These are phyloP conservation scores for Phaseolus lunatus DNA, from an alignment of 306 rosid genomes.

Conservation along the genomic window DNA sequence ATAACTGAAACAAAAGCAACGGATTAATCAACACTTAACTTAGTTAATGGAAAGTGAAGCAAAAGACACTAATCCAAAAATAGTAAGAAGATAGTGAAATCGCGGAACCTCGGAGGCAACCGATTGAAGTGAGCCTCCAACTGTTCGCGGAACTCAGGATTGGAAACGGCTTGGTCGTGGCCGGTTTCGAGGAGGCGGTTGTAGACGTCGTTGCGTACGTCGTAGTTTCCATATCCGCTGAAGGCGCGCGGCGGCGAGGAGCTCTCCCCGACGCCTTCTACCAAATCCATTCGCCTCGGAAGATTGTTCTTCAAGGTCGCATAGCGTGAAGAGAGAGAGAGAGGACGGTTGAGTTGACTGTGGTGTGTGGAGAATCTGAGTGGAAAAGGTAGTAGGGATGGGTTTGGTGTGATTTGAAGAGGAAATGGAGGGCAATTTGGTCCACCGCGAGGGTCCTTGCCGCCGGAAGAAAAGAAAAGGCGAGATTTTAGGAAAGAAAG, in stretches of 20 bases:
- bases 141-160: constrained; percentile 82
- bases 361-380: constrained; percentile 41
- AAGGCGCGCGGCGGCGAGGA: constrained; percentile 89
- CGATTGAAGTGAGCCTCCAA: constrained; percentile 94
- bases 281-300: constrained; percentile 67
- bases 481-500: constrained; percentile 19
- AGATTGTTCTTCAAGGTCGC: constrained; percentile 26
- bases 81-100: constrained; percentile 2
- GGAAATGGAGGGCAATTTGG: constrained; percentile 49
- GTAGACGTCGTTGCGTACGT: constrained; percentile 78
- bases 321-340: constrained; percentile 33
- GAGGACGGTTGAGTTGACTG: constrained; percentile 52
- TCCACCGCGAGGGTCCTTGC: constrained; percentile 21
- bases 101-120: constrained; percentile 80
- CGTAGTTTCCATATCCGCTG: constrained; percentile 67
- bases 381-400: constrained; percentile 12
- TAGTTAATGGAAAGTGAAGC: neutral
- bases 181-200: constrained; percentile 79
- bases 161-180: constrained; percentile 63
- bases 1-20: constrained; percentile 69
- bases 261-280: constrained; percentile 97
- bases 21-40: constrained; percentile 19
- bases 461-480: neutral
- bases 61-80: neutral
- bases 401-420: constrained; percentile 34